These are phyloP conservation scores for Aspergillus sp. DNA, from an alignment of 2,329 filamentous ascomycete genomes.

Conservation along the genomic window DNA sequence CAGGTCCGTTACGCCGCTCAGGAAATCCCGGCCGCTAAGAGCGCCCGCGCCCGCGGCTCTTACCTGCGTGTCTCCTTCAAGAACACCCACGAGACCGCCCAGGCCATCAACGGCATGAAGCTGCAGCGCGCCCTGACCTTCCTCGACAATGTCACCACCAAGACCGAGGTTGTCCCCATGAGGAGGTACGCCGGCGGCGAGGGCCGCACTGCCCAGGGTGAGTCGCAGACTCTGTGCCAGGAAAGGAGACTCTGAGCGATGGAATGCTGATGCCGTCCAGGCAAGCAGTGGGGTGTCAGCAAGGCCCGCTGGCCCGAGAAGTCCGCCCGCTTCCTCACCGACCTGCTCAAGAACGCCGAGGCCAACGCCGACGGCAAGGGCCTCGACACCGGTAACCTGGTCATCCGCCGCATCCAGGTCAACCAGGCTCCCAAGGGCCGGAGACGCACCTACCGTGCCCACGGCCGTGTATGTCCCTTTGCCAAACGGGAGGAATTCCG, in stretches of 20 bases:
- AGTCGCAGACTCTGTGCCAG: constrained; percentile 34
- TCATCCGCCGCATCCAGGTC: constrained; percentile 99
- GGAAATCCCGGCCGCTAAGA: constrained; percentile 80
- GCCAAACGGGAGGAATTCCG: no score
- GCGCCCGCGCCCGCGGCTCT: constrained; percentile 93
- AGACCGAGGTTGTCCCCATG: constrained; percentile 97
- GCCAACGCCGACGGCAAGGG: constrained; percentile 95
- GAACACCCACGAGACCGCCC: constrained; percentile 99
- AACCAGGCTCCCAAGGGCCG: constrained; percentile 99
- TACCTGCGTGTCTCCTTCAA: constrained; percentile 99
- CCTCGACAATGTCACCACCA: constrained; percentile 95
- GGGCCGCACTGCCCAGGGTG: constrained; percentile 96
- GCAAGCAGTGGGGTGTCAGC: constrained; percentile 97
- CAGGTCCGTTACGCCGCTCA: constrained; percentile 95
- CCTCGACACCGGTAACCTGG: constrained; percentile 90
- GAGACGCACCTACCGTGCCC: constrained; percentile 97
- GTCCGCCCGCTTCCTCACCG: constrained; percentile 96
- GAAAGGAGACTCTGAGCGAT: constrained; percentile 2
- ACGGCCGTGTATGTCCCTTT: constrained; percentile 92
- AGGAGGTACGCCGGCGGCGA: constrained; percentile 93
- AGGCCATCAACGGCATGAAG: constrained; percentile 99
- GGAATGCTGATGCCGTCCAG: constrained; percentile 42
- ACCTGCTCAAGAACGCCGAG: constrained; percentile 95
- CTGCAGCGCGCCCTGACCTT: constrained; percentile 87
- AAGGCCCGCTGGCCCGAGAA: constrained; percentile 98